phyloP scores from a whole-genome alignment of 805 yeast species.

The Ogataea zsoltii region DNA sequence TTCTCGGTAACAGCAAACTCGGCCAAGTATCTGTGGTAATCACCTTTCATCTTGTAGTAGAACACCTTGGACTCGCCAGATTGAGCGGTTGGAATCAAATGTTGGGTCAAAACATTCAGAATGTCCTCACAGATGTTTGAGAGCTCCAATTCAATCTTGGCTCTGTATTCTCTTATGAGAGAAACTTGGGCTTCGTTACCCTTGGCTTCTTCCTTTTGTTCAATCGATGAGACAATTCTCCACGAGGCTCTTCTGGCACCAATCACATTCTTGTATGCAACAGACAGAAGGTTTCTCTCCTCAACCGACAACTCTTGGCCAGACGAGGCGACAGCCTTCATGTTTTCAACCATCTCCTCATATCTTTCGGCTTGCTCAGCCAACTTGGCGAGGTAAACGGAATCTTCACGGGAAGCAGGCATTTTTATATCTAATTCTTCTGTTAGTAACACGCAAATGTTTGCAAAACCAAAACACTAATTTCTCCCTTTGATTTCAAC shows the following conservation, averaged over 20 bases:
- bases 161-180: slow-evolving; percentile 90
- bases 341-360: slow-evolving; percentile 98
- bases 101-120: slow-evolving; percentile 80
- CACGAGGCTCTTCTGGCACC: slow-evolving; percentile 99
- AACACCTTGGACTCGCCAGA: slow-evolving; percentile 98
- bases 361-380: slow-evolving; percentile 99
- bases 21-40: slow-evolving; percentile 97
- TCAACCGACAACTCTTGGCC: slow-evolving; percentile 96
- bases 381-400: slow-evolving; percentile 95
- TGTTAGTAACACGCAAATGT: slow-evolving; percentile 7
- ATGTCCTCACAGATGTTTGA: slow-evolving; percentile 94
- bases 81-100: slow-evolving; percentile 90
- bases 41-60: slow-evolving; percentile 99
- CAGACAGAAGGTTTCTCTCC: slow-evolving; percentile 95
- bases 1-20: slow-evolving; percentile 92
- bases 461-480: no score
- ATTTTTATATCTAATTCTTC: slow-evolving; percentile 35
- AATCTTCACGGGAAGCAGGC: slow-evolving; percentile 94
- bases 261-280: slow-evolving; percentile 96
- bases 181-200: slow-evolving; percentile 89
- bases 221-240: slow-evolving; percentile 98
- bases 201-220: slow-evolving; percentile 96
- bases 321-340: slow-evolving; percentile 95
- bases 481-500: neutral
- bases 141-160: slow-evolving; percentile 90